These are phyloP conservation scores for Hypholoma sublateritium DNA, from an alignment of 768 basidiomycete genomes.

Conservation along the genomic window DNA sequence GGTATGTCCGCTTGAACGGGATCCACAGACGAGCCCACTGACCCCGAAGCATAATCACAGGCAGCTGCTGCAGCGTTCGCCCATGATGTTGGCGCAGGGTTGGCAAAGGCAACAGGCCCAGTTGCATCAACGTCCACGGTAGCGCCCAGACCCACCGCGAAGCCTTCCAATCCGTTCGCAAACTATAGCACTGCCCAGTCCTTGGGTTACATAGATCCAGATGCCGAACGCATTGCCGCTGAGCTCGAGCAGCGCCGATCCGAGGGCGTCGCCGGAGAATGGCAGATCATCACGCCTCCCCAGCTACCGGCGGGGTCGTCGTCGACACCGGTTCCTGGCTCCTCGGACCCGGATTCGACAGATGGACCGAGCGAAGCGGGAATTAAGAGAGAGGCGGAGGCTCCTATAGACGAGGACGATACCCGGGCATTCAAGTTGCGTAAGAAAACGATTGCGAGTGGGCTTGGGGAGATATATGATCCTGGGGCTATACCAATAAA, in stretches of 20 bases:
- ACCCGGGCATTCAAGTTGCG: slow-evolving; percentile 65
- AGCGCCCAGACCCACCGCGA: slow-evolving; percentile 37
- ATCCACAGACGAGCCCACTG: neutral
- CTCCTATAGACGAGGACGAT: slow-evolving; percentile 48
- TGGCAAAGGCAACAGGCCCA: slow-evolving; percentile 42
- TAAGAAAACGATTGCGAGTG: slow-evolving; percentile 57
- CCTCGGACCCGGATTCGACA: slow-evolving; percentile 12
- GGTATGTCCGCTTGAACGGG: slow-evolving; percentile 38
- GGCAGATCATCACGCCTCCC: slow-evolving; percentile 59
- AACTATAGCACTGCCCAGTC: slow-evolving; percentile 90
- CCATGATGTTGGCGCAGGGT: slow-evolving; percentile 72
- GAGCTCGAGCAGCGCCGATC: slow-evolving; percentile 58
- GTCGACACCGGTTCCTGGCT: neutral
- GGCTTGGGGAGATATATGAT: slow-evolving; percentile 82
- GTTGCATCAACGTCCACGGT: slow-evolving; percentile 29
- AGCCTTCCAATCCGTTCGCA: slow-evolving; percentile 64
- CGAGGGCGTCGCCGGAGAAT: slow-evolving; percentile 75
- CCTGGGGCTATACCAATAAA: slow-evolving; percentile 69
- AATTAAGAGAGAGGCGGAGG: slow-evolving; percentile 39
- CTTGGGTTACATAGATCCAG: slow-evolving; percentile 79
- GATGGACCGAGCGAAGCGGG: slow-evolving; percentile 19
- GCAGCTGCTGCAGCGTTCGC: slow-evolving; percentile 81
- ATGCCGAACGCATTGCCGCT: slow-evolving; percentile 61
- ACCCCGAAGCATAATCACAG: slow-evolving; percentile 31
- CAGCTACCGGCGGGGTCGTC: slow-evolving; percentile 17